Percentiles rank a stretch among this genome's conserved stretches.
Conservation (phyloP, 768 basidiomycete genomes). For the Lactifluus pinguis region DNA sequence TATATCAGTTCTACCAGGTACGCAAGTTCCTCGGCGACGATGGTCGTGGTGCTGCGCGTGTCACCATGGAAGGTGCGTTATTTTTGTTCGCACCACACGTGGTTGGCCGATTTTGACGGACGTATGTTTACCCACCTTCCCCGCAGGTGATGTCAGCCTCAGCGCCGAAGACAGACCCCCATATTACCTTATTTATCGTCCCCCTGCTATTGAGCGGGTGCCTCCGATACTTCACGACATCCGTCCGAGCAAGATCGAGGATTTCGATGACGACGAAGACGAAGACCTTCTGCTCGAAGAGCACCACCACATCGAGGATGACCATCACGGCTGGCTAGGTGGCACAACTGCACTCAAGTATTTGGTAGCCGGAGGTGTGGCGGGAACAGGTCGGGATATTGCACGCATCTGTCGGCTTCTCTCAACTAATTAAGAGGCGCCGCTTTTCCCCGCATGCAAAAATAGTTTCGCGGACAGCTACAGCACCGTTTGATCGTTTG, state of each 20-base stretch:
- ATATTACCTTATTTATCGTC: conserved; percentile 9
- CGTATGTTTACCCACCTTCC: not conserved
- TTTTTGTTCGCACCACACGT: not conserved
- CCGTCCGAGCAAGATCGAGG: conserved; percentile 24
- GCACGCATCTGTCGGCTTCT: not conserved
- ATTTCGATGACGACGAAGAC: conserved; percentile 29
- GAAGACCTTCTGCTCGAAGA: conserved; percentile 29
- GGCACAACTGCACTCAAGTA: conserved; percentile 76
- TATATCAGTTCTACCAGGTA: conserved; percentile 75
- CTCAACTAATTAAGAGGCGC: not conserved
- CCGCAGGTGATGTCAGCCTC: conserved; percentile 63
- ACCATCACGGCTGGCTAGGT: conserved; percentile 52
- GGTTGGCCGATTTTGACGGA: conserved; percentile 5
- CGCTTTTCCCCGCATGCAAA: conserved; percentile 4
- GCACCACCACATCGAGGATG: conserved; percentile 42
- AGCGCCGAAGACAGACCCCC: conserved; percentile 68
- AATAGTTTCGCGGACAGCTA: conserved; percentile 88
- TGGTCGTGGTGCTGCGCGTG: conserved; percentile 66
- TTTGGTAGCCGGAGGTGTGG: conserved; percentile 86
- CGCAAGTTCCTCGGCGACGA: conserved; percentile 62
- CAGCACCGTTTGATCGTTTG: conserved; percentile 94
- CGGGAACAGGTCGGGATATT: conserved; percentile 70
- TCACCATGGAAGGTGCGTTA: conserved; percentile 78
- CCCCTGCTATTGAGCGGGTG: not conserved
- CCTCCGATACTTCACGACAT: not conserved